Base-by-base conservation (phyloP, 352 stramenopile genomes). In the Globisporangium orthogonon region DNA sequence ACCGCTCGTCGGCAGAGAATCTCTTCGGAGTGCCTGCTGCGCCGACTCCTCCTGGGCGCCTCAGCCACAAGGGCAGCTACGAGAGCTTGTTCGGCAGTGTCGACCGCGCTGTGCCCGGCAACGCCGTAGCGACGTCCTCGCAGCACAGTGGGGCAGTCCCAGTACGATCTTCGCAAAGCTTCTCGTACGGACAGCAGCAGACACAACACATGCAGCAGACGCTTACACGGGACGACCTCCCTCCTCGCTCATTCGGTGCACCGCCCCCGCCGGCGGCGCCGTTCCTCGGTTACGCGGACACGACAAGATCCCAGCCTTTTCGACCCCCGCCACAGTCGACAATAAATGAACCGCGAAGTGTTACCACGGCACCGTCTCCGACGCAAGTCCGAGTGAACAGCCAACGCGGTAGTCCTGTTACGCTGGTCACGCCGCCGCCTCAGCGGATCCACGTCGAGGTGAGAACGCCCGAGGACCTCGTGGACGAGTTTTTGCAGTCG, bases 401-500 rank as follows among this genome's bases (percentile, higher is more conserved):
- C 44, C 53, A 63, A 10, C 67, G 54, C 9, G 52, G 56, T 41
- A 73, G 54, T 52, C 55, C 56, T 30, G 59, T 28, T 49, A 30
- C 62, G 9, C 52, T 69, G 17, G 29, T 43, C 18, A 52, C 63
- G 0, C 62, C 64, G 29, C 56, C 62, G 0, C 62, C 61, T 43
- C 62, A 57, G 33, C 65, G 65, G 2, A 63, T 77, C 51, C 51
- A 67, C 37, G 58, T 63, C 0, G 60, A 67, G 30, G 47, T 58
- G 40, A 57, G 72, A 33, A 66, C 66, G 35, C 56, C 82, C 7
- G 73, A 88, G 56, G 68, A 84, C 1, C 61, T 90, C 14, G 60
- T 90, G 14, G 72, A 90, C 44, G 76, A 85, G 23, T 92, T 92
- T 60, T 62, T 90, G 52, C 71, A 69, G 31, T 63, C 75, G 43